phyloP scores from a whole-genome alignment of 129 eudicot genomes.

The Smallanthus sonchifolius region DNA sequence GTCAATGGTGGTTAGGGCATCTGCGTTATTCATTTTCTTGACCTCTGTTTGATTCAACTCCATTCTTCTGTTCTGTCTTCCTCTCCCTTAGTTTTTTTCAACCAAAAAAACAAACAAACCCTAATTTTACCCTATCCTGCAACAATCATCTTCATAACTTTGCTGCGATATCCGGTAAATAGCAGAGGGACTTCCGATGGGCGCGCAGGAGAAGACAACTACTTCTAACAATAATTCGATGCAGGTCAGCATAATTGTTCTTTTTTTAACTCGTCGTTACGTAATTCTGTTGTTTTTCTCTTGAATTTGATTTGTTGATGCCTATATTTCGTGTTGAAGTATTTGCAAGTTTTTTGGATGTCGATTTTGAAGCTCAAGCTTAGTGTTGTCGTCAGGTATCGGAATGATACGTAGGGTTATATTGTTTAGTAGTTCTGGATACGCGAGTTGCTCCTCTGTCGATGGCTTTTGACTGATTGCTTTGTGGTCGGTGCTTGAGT shows the following conservation, averaged over 20 bases:
- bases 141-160: constrained; percentile 16
- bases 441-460: not conserved
- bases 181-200: constrained; percentile 38
- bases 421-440: not conserved
- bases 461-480: not conserved
- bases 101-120: constrained; percentile 32
- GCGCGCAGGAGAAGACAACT: constrained; percentile 60
- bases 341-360: constrained; percentile 6
- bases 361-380: constrained; percentile 2
- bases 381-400: not conserved
- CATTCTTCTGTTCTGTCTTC: not conserved
- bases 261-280: not conserved
- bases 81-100: constrained; percentile 15
- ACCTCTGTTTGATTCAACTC: constrained; percentile 8
- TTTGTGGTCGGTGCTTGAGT: not conserved
- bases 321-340: not conserved
- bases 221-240: constrained; percentile 46
- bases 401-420: not conserved
- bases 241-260: constrained; percentile 46
- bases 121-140: constrained; percentile 32
- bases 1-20: constrained; percentile 73
- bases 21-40: constrained; percentile 16
- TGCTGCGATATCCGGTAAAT: not conserved
- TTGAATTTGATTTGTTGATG: not conserved
- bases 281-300: constrained; percentile 2